Conservation (phyloP, 2,329 filamentous ascomycete genomes). For the Cadophora sp. region DNA sequence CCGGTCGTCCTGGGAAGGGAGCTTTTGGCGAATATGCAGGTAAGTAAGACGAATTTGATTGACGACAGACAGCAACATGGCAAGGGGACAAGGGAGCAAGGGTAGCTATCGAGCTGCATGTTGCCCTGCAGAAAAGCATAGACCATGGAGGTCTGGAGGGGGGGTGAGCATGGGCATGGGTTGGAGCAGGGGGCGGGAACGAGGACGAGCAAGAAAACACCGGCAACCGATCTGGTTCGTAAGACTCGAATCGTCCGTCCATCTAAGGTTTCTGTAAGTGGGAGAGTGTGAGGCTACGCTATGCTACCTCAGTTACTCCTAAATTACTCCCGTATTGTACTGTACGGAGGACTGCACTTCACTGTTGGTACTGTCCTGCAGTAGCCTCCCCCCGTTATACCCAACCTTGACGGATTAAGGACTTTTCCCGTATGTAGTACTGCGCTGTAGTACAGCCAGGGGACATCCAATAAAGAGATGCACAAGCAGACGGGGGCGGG, state of each 20-base stretch:
- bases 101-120: slow-evolving; percentile 37
- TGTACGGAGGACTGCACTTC: too few species aligned
- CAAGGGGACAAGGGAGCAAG: slow-evolving; percentile 9
- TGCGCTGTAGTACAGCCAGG: slow-evolving; percentile 17
- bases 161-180: neutral
- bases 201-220: neutral
- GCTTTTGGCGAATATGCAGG: slow-evolving; percentile 32
- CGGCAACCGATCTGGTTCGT: slow-evolving; percentile 28
- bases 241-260: slow-evolving; percentile 22
- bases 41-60: slow-evolving; percentile 32
- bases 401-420: slow-evolving; percentile 14
- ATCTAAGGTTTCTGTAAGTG: too few species aligned
- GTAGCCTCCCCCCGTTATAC: neutral
- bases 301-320: neutral
- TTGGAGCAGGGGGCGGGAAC: slow-evolving; percentile 15
- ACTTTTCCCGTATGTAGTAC: slow-evolving; percentile 12
- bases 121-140: slow-evolving; percentile 38
- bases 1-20: slow-evolving; percentile 25
- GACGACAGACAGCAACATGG: slow-evolving; percentile 18
- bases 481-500: slow-evolving; percentile 34
- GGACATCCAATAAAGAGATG: slow-evolving; percentile 30
- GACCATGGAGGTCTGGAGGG: slow-evolving; percentile 27
- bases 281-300: slow-evolving; percentile 14
- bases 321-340: neutral
- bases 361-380: slow-evolving; percentile 2